These are phyloP conservation scores for Allium fistulosum DNA, from an alignment of 106 monocot genomes.

Conservation along the genomic window DNA sequence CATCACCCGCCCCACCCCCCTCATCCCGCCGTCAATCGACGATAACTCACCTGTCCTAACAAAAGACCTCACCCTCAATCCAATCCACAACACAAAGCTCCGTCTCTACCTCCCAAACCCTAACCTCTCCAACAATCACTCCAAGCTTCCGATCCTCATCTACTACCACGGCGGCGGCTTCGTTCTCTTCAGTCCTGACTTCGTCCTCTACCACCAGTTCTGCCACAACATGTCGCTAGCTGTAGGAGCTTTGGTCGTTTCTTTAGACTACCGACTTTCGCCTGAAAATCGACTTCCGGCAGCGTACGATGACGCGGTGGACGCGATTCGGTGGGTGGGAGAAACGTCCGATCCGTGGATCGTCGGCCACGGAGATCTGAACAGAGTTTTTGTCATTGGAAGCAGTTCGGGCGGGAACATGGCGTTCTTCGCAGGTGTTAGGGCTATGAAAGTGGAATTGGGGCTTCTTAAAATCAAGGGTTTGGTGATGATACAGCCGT, in stretches of 20 bases:
- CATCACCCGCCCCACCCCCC: conserved; percentile 9
- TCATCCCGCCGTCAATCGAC: background rate
- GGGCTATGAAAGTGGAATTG: background rate
- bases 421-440: conserved; percentile 14
- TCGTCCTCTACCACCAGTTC: conserved; percentile 10
- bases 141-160: conserved; percentile 17
- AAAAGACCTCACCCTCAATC: conserved; percentile 21
- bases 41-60: background rate
- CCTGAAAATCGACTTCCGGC: conserved; percentile 22
- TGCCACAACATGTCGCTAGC: conserved; percentile 4
- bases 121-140: background rate
- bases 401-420: conserved; percentile 36
- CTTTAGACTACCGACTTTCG: conserved; percentile 25
- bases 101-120: conserved; percentile 23
- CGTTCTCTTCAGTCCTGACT: conserved; percentile 23
- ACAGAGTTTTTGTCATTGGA: conserved; percentile 20
- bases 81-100: conserved; percentile 15
- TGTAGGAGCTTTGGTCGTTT: conserved; percentile 15
- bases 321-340: conserved; percentile 11
- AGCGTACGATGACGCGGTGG: conserved; percentile 19
- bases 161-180: conserved; percentile 38
- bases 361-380: conserved; percentile 14
- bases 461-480: background rate
- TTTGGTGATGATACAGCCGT: background rate
- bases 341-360: conserved; percentile 17